These are phyloP conservation scores for Mycena indigotica DNA, from an alignment of 768 basidiomycete species.

Conservation along the genomic window DNA sequence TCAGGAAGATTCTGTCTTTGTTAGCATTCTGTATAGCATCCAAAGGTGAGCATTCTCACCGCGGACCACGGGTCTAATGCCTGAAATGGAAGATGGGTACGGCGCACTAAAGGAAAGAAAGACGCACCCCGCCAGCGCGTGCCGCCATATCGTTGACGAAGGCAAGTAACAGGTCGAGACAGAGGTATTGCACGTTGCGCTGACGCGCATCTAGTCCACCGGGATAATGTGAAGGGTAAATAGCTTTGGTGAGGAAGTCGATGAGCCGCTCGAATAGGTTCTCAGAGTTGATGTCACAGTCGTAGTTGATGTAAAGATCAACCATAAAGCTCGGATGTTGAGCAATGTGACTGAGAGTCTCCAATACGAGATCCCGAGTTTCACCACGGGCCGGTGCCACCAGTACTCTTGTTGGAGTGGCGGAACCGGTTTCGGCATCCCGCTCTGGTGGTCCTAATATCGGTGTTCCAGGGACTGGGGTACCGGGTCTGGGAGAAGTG, in stretches of 20 bases:
- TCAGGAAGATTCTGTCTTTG: slow-evolving; percentile 52
- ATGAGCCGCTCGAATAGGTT: slow-evolving; percentile 90
- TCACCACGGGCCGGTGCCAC: slow-evolving; percentile 83
- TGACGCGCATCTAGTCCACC: slow-evolving; percentile 64
- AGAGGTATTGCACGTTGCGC: slow-evolving; percentile 81
- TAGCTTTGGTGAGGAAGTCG: slow-evolving; percentile 86
- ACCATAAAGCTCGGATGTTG: slow-evolving; percentile 91
- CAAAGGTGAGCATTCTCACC: slow-evolving; percentile 46
- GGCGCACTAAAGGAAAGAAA: slow-evolving; percentile 34
- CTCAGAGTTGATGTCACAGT: slow-evolving; percentile 96
- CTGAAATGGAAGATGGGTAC: slow-evolving; percentile 46
- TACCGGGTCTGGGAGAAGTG: slow-evolving; percentile 55
- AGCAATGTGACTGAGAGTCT: slow-evolving; percentile 80
- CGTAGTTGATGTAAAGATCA: slow-evolving; percentile 94
- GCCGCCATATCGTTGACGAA: slow-evolving; percentile 88
- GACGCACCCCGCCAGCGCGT: slow-evolving; percentile 53
- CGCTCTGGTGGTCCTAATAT: slow-evolving; percentile 42
- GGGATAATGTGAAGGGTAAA: slow-evolving; percentile 70
- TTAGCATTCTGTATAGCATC: slow-evolving; percentile 1
- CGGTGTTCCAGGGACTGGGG: slow-evolving; percentile 50
- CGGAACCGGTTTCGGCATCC: slow-evolving; percentile 47
- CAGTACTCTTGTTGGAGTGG: slow-evolving; percentile 56
- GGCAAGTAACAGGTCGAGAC: slow-evolving; percentile 82
- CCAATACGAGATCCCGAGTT: slow-evolving; percentile 86
- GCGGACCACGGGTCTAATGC: slow-evolving; percentile 60